Percentiles rank a stretch among this genome's conserved stretches.
Conservation (phyloP, 2,329 filamentous ascomycete species). For the Diplodia sapinea region DNA sequence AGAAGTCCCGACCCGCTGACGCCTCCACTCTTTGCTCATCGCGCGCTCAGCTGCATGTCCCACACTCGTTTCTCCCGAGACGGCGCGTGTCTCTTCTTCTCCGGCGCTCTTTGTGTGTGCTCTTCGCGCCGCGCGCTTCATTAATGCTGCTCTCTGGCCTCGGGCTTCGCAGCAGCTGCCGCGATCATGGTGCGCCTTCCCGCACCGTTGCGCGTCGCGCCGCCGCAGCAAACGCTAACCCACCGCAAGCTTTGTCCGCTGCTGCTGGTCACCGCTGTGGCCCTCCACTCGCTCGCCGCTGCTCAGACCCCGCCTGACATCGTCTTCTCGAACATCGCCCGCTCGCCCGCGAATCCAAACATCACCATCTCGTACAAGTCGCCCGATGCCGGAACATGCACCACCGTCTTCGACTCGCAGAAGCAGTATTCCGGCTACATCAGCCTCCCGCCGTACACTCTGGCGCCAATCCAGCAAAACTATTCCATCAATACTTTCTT, state of each 20-base stretch:
- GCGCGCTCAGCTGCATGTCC: conserved; percentile 20
- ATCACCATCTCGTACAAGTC: conserved; percentile 73
- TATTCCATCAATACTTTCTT: conserved; percentile 69
- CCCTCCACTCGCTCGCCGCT: conserved; percentile 32
- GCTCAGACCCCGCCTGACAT: conserved; percentile 52
- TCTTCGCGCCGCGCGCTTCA: neutral
- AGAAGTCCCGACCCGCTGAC: conserved; percentile 22
- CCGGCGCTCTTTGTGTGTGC: conserved; percentile 11
- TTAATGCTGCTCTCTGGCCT: conserved; percentile 16
- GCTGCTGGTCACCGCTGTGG: conserved; percentile 12
- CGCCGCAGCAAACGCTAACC: conserved; percentile 1
- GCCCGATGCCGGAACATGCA: conserved; percentile 65
- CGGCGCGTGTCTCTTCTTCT: conserved; percentile 1
- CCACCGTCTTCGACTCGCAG: conserved; percentile 68
- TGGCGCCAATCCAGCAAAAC: conserved; percentile 56
- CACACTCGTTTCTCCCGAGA: conserved; percentile 22
- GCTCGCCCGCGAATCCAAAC: conserved; percentile 66
- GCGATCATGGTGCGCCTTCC: conserved; percentile 19
- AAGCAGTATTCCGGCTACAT: conserved; percentile 76
- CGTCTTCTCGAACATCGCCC: conserved; percentile 59
- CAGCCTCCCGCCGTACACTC: conserved; percentile 60
- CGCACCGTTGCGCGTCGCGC: neutral
- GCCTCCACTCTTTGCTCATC: conserved; percentile 20
- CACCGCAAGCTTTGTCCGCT: conserved; percentile 2
- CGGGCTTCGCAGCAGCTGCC: conserved; percentile 9